Evolutionary conservation across 2,329 filamentous ascomycete species (phyloP).

Genomic region (Aspergillus versicolor): DNA sequence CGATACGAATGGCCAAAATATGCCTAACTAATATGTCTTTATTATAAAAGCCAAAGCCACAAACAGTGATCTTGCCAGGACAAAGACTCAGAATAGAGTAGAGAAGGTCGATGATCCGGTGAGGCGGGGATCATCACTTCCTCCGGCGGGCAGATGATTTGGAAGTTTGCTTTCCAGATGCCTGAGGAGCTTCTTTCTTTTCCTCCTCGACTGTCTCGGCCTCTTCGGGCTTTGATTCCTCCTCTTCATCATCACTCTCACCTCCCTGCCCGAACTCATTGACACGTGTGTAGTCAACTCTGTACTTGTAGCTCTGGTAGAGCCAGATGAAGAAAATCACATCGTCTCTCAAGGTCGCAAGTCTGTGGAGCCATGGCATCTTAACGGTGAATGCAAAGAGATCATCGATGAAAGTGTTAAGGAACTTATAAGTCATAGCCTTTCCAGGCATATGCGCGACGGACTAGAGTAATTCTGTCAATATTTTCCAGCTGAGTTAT

Average conservation of each 20-base stretch:
- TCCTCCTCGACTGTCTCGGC: conserved; percentile 6
- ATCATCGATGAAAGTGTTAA: conserved; percentile 99
- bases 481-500: background rate
- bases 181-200: conserved; percentile 20
- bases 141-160: conserved; percentile 34
- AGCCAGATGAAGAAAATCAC: conserved; percentile 98
- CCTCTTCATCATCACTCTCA: conserved; percentile 70
- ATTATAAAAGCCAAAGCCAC: background rate
- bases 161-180: conserved; percentile 29
- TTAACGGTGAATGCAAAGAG: conserved; percentile 99
- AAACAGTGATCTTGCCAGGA: background rate
- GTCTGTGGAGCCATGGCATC: conserved; percentile 90
- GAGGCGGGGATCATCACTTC: conserved; percentile 22
- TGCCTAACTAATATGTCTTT: background rate
- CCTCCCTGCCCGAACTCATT: conserved; percentile 99
- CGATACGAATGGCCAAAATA: background rate
- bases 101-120: background rate
- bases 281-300: conserved; percentile 83
- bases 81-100: background rate
- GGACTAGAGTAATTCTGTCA: conserved; percentile 40
- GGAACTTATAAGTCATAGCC: conserved; percentile 97
- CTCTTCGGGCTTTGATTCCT: conserved; percentile 6
- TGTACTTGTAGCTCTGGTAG: conserved; percentile 92
- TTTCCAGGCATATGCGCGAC: conserved; percentile 96
- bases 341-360: conserved; percentile 91